A percentile compares a stretch with the other conserved stretches of the same genome.
Evolutionary conservation across 2,329 filamentous ascomycete genomes (phyloP).

Genomic region (Aphanocladium album): DNA sequence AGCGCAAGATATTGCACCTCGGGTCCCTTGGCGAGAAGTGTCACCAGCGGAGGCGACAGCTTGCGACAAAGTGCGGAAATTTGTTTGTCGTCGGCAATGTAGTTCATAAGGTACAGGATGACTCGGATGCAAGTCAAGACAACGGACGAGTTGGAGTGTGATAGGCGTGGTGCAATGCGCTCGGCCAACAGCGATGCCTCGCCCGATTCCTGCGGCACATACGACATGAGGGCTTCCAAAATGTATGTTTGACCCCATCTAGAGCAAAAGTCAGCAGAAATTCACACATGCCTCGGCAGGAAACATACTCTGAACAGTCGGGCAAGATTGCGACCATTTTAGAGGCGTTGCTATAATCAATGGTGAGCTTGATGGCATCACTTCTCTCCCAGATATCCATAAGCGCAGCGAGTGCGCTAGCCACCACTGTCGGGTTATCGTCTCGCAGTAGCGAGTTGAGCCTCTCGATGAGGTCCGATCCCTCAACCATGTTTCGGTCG

Average conservation of each 20-base stretch:
- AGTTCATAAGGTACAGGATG: conserved; percentile 97
- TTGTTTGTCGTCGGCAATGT: conserved; percentile 87
- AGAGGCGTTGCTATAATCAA: conserved; percentile 94
- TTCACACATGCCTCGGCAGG: neutral
- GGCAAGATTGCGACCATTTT: conserved; percentile 96
- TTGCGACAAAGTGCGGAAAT: conserved; percentile 84
- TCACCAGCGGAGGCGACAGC: conserved; percentile 90
- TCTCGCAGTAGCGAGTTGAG: conserved; percentile 87
- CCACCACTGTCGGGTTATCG: conserved; percentile 95
- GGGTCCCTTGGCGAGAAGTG: conserved; percentile 87
- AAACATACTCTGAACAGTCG: conserved; percentile 87
- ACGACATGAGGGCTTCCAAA: conserved; percentile 94
- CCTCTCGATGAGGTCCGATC: conserved; percentile 84
- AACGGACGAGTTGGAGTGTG: conserved; percentile 94
- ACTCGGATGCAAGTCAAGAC: conserved; percentile 95
- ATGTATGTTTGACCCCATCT: conserved; percentile 99
- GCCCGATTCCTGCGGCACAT: conserved; percentile 83
- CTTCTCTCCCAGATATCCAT: conserved; percentile 99
- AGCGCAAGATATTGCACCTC: conserved; percentile 98
- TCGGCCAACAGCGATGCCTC: conserved; percentile 90
- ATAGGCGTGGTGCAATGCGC: conserved; percentile 88
- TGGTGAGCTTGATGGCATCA: conserved; percentile 95
- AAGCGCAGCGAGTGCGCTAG: conserved; percentile 81
- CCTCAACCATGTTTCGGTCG: conserved; percentile 83
- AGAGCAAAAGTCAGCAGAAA: conserved; percentile 15